These are phyloP conservation scores for Chimonanthus salicifolius DNA, from an alignment of 164 flowering plant genomes.

Conservation along the genomic window DNA sequence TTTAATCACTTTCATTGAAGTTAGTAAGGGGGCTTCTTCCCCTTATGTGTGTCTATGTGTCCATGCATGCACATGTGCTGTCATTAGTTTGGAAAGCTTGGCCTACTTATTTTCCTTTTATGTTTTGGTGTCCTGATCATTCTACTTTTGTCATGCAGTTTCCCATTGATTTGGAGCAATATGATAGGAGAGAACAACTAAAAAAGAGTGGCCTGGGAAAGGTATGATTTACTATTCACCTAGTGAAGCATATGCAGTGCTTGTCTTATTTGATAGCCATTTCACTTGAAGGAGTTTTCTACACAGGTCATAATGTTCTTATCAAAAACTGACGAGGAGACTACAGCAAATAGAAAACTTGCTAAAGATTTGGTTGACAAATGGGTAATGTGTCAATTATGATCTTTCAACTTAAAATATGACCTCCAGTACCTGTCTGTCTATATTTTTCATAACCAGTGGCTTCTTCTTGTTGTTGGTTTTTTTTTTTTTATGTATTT, in stretches of 20 bases:
- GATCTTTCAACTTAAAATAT: not conserved
- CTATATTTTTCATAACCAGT: not conserved
- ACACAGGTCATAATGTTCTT: conserved; percentile 95
- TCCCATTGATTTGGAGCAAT: conserved; percentile 79
- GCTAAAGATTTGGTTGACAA: conserved; percentile 96
- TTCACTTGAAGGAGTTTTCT: not conserved
- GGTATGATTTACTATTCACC: conserved; percentile 27
- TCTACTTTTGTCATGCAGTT: conserved; percentile 43
- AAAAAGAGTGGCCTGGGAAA: conserved; percentile 92
- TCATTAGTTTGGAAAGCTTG: not conserved
- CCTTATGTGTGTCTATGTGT: not conserved
- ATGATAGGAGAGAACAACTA: conserved; percentile 77
- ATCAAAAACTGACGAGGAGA: conserved; percentile 94
- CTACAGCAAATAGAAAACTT: conserved; percentile 76
- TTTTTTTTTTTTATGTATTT: not conserved
- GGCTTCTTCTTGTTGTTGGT: not conserved
- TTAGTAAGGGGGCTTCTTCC: not conserved
- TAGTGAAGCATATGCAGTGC: not conserved
- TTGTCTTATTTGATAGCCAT: not conserved
- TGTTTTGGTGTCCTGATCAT: conserved; percentile 13
- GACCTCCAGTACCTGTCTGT: not conserved
- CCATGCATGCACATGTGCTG: not conserved
- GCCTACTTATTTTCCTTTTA: not conserved
- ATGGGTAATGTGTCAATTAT: conserved; percentile 64
- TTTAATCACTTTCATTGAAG: not conserved